Base-by-base conservation (phyloP, 2,329 filamentous ascomycete species). In the Pestalotiopsis sp. region DNA sequence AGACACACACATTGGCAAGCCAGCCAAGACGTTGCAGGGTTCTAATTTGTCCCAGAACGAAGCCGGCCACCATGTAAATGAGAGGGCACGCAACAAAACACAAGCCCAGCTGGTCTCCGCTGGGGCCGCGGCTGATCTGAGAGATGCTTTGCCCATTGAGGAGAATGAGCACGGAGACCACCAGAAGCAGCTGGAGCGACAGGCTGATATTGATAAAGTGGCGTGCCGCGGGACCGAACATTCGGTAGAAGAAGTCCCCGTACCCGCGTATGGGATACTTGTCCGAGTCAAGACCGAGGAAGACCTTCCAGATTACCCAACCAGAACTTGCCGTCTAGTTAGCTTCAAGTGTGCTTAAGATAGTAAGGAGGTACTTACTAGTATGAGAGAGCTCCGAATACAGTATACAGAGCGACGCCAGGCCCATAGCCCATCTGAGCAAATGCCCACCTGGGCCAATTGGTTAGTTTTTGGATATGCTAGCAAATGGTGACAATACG, bases 1-100 rank as follows among this genome's bases (percentile, higher is more conserved):
- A 89, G 6, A 90, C 83, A 1, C 86, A 83, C 17, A 84, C 72
- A 70, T 88, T 89, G 14, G 87, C 86, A 0, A 90, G 75, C 83
- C 85, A 89, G 4, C 85, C 84, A 65, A 87, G 86, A 11, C 80
- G 78, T 72, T 86, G 83, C 41, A 90, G 79, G 0, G 86, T 89
- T 6, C 88, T 82, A 60, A 90, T 85, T 72, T 89, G 87, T 3
- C 85, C 85, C 3, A 89, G 70, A 11, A 87, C 36, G 68, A 88
- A 86, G 17, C 88, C 87, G 6, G 80, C 80, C 12, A 83, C 72
- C 64, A 83, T 82, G 72, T 85, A 87, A 17, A 89, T 78, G 23
- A 88, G 73, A 13, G 83, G 81, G 72, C 86, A 88, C 9, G 84
- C 82, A 56, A 84, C 80, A 75, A 85, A 89, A 78, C 87, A 89